A percentile compares a stretch with the other conserved stretches of the same genome.
Conservation (phyloP, 2,329 filamentous ascomycete species). For the Parascedosporium putredinis region DNA sequence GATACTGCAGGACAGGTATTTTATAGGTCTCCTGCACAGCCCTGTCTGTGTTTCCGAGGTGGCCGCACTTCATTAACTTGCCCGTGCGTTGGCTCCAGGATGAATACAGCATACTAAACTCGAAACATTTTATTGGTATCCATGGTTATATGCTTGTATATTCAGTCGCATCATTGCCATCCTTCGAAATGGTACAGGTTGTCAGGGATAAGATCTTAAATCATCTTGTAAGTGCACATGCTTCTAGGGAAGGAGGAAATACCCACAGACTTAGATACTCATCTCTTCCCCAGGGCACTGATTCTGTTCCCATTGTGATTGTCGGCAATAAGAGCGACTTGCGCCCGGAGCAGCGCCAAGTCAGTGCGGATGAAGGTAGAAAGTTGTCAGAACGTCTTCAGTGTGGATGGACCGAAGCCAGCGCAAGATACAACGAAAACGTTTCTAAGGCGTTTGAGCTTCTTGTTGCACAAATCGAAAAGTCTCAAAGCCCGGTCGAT, state of each 20-base stretch:
- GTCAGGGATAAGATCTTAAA: slow-evolving; percentile 97
- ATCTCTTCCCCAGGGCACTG: slow-evolving; percentile 57
- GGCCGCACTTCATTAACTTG: not conserved
- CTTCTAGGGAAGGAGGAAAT: too few relatives aligned
- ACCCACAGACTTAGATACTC: not conserved
- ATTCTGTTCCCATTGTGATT: slow-evolving; percentile 85
- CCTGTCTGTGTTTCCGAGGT: too few relatives aligned
- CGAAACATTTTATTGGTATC: slow-evolving; percentile 97
- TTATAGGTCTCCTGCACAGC: too few relatives aligned
- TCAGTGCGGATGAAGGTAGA: slow-evolving; percentile 74
- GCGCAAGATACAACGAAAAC: slow-evolving; percentile 88
- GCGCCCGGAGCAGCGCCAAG: slow-evolving; percentile 84
- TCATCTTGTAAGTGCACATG: slow-evolving; percentile 62
- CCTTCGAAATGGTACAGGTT: slow-evolving; percentile 94
- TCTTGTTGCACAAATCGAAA: slow-evolving; percentile 91
- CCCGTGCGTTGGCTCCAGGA: slow-evolving; percentile 52
- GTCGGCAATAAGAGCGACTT: slow-evolving; percentile 97
- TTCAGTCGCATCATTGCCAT: slow-evolving; percentile 87
- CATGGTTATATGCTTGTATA: slow-evolving; percentile 99
- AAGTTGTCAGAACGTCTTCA: slow-evolving; percentile 77
- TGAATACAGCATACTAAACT: slow-evolving; percentile 97
- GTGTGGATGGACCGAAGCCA: slow-evolving; percentile 91
- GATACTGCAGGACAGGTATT: slow-evolving; percentile 89
- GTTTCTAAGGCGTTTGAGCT: slow-evolving; percentile 87
- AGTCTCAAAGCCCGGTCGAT: slow-evolving; percentile 81